A percentile compares a stretch with the other conserved stretches of the same genome.
Conservation (phyloP, 139 green algal species). For the Parachlorella kessleri region DNA sequence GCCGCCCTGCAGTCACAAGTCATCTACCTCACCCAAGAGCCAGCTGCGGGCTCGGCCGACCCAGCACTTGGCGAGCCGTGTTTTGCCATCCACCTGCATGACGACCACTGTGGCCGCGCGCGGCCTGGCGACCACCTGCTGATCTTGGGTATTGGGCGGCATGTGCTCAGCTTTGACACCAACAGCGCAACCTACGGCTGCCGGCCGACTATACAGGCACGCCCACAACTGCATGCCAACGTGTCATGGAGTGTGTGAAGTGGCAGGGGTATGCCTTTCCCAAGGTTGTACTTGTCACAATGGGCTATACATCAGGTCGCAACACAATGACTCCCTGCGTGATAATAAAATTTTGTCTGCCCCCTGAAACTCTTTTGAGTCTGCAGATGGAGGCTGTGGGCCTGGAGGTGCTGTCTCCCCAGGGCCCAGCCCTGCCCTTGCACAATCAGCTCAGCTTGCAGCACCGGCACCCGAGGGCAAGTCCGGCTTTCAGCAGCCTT, state of each 20-base stretch:
- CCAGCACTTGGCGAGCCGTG: neutral
- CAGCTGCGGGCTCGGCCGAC: neutral
- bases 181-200: neutral
- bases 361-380: neutral
- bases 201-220: neutral
- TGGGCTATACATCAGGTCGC: neutral
- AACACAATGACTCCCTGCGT: neutral
- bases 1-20: slow-evolving; percentile 5
- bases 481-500: no score
- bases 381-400: slow-evolving; percentile 13
- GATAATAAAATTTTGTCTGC: neutral
- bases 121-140: slow-evolving; percentile 7
- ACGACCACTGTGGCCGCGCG: slow-evolving; percentile 12
- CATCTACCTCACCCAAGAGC: slow-evolving; percentile 6
- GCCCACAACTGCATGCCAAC: neutral
- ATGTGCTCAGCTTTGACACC: neutral
- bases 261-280: neutral
- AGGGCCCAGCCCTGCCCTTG: neutral
- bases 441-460: neutral
- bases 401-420: slow-evolving; percentile 10
- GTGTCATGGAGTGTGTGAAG: neutral
- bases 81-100: slow-evolving; percentile 7
- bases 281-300: neutral
- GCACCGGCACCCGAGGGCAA: neutral
- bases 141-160: neutral